These are phyloP conservation scores for Huntiella abstrusa DNA, from an alignment of 2,329 filamentous ascomycete genomes.

Conservation along the genomic window DNA sequence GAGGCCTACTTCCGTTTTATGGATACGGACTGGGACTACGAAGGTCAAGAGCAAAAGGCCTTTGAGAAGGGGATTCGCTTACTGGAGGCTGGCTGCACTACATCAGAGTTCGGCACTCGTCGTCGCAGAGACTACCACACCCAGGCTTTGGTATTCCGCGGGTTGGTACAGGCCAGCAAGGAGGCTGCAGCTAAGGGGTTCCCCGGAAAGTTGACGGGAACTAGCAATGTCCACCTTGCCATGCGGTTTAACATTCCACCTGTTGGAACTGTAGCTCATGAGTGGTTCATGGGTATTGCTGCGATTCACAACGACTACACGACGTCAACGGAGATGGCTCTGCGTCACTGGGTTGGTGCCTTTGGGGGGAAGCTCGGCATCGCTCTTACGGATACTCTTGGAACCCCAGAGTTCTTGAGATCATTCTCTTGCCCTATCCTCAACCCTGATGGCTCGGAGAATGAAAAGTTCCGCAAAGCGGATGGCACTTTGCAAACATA, in stretches of 20 bases:
- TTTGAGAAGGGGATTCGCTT: conserved; percentile 62
- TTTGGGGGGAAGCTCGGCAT: conserved; percentile 76
- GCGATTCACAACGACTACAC: conserved; percentile 77
- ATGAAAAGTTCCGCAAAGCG: conserved; percentile 23
- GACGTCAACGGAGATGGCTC: conserved; percentile 62
- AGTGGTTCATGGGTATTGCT: conserved; percentile 99
- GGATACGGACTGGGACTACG: conserved; percentile 80
- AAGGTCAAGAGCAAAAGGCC: conserved; percentile 70
- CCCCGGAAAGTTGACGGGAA: conserved; percentile 61
- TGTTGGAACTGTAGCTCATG: conserved; percentile 78
- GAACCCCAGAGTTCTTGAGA: conserved; percentile 71
- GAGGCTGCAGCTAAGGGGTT: conserved; percentile 46
- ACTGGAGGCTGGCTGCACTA: conserved; percentile 64
- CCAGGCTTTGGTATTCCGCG: conserved; percentile 77
- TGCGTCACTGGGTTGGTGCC: conserved; percentile 77
- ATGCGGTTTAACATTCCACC: conserved; percentile 78
- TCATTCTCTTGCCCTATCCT: conserved; percentile 54
- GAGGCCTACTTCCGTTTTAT: conserved; percentile 97
- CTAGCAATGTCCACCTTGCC: conserved; percentile 91
- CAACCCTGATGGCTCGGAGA: conserved; percentile 23
- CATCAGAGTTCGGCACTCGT: conserved; percentile 87
- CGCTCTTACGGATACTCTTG: conserved; percentile 90
- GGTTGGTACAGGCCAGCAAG: conserved; percentile 59
- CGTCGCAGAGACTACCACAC: conserved; percentile 85
- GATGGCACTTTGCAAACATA: conserved; percentile 40